A percentile compares a stretch with the other conserved stretches of the same genome.
phyloP scores from a whole-genome alignment of 2,329 filamentous ascomycete species.

The Stagonosporopsis tanaceti region DNA sequence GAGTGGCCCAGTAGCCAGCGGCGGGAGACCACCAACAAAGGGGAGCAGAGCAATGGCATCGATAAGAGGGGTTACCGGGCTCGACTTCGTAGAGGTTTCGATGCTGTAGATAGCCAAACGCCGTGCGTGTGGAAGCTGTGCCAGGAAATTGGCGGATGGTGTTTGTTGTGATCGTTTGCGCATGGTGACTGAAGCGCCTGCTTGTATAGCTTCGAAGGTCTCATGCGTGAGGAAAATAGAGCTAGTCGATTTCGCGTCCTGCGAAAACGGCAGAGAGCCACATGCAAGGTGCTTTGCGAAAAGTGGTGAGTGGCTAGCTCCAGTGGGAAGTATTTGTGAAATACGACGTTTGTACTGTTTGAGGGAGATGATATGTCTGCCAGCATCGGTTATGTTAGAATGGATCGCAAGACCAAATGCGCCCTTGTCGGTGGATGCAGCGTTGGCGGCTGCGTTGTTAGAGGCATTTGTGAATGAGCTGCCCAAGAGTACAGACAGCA shows the following conservation, averaged over 20 bases:
- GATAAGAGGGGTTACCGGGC: slow-evolving; percentile 30
- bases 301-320: slow-evolving; percentile 39
- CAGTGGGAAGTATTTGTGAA: slow-evolving; percentile 32
- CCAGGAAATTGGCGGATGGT: slow-evolving; percentile 28
- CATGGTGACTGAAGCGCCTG: slow-evolving; percentile 29
- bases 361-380: slow-evolving; percentile 33
- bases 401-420: slow-evolving; percentile 41
- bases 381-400: slow-evolving; percentile 16
- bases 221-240: slow-evolving; percentile 39
- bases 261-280: slow-evolving; percentile 40
- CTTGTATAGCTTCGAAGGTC: slow-evolving; percentile 28
- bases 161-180: slow-evolving; percentile 19
- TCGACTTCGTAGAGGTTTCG: slow-evolving; percentile 22
- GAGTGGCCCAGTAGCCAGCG: slow-evolving; percentile 35
- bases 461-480: slow-evolving; percentile 20
- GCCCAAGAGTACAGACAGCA: slow-evolving; percentile 43
- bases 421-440: slow-evolving; percentile 22
- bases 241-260: slow-evolving; percentile 27
- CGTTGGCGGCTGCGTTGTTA: slow-evolving; percentile 1
- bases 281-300: slow-evolving; percentile 45
- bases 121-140: slow-evolving; percentile 35
- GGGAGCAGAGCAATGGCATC: slow-evolving; percentile 39
- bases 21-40: slow-evolving; percentile 37
- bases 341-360: slow-evolving; percentile 33
- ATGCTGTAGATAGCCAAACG: slow-evolving; percentile 30